Evolutionary conservation across 1,284 basidiomycete species (phyloP), one percentile per base, ranked within the genome.

Genomic region (Cryptococcus neoformans): DNA sequence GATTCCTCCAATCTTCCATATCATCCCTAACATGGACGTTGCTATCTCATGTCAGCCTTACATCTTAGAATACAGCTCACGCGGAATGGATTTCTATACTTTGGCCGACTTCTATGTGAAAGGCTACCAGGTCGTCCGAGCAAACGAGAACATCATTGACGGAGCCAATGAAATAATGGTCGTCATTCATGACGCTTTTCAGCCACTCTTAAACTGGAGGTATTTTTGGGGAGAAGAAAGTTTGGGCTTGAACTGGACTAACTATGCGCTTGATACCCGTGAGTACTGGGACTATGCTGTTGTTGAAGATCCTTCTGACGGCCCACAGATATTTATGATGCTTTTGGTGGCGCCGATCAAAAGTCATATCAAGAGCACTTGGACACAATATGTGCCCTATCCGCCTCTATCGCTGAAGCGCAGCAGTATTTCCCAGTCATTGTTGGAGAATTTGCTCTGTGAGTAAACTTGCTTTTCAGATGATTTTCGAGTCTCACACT

Each of bases 121-220:
- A 28, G 68, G 67, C 2, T 76, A 75, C 52, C 49, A 58, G 6
- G 63, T 66, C 4, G 66, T 77, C 16, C 60, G 72, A 39, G 65
- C 56, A 6, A 56, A 56, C 17, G 68, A 70, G 45, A 45, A 65
- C 41, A 64, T 72, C 46, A 50, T 66, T 35, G 46, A 48, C 1
- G 68, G 68, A 5, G 48, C 44, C 36, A 58, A 67, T 16, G 65
- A 66, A 36, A 68, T 70, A 41, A 73, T 72, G 62, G 67, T 74
- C 16, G 61, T 74, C 52, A 64, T 77, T 9, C 72, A 73, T 51
- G 73, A 76, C 53, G 72, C 69, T n/a, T 76, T 75, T 58, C 60
- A 66, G 54, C 63, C 68, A 4, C 35, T 67, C 10, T 44, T 58
- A 4, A 67, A 72, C 46, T 74, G 72, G 72, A 58, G 65, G 41